Conservation (phyloP, 345 rosid genomes). For the Ceriops zippeliana region DNA sequence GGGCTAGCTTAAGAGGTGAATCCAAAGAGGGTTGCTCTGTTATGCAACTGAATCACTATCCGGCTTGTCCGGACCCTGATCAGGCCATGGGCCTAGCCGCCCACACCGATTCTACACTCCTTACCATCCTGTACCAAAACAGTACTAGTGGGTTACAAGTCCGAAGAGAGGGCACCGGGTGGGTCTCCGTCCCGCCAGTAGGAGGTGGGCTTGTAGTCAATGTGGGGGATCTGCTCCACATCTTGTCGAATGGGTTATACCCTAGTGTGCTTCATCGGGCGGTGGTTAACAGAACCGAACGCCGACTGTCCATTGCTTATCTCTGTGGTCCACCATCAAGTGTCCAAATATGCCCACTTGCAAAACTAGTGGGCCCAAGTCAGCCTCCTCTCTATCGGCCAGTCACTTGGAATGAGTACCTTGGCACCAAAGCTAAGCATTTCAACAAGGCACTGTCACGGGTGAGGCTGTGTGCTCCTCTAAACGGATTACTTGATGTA, state of each 20-base stretch:
- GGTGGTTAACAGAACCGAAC: constrained; percentile 51
- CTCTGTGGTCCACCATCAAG: constrained; percentile 71
- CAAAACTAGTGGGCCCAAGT: constrained; percentile 47
- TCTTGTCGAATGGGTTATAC: constrained; percentile 76
- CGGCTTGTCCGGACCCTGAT: constrained; percentile 86
- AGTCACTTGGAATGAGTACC: constrained; percentile 79
- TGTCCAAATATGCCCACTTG: constrained; percentile 51
- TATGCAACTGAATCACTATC: constrained; percentile 71
- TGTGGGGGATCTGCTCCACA: constrained; percentile 81
- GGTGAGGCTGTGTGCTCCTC: constrained; percentile 31
- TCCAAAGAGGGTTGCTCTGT: constrained; percentile 38
- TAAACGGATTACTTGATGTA: constrained; percentile 34
- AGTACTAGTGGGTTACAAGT: constrained; percentile 68
- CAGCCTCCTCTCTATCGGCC: constrained; percentile 69
- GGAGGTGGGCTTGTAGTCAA: constrained; percentile 63
- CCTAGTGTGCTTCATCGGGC: constrained; percentile 80
- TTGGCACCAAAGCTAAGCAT: constrained; percentile 64
- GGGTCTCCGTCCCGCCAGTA: constrained; percentile 68
- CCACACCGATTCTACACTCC: constrained; percentile 79
- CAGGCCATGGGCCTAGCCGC: constrained; percentile 90
- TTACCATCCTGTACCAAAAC: constrained; percentile 77
- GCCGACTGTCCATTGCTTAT: constrained; percentile 60
- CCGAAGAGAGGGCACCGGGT: constrained; percentile 51
- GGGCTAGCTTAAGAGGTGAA: constrained; percentile 49
- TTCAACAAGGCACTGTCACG: constrained; percentile 33